Evolutionary conservation across 805 yeast species (phyloP).

Genomic region (Candida insectorum): DNA sequence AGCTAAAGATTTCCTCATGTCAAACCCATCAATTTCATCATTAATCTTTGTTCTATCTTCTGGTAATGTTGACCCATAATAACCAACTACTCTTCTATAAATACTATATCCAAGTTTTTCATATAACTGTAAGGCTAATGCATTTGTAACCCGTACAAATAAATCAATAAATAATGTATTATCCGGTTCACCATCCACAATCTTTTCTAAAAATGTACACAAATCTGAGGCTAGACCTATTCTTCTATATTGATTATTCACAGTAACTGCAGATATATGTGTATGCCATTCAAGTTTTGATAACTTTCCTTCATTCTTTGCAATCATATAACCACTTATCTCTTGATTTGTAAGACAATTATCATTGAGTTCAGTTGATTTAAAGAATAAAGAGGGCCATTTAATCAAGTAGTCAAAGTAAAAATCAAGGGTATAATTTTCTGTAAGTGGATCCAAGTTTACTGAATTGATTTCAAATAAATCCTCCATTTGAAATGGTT

Average conservation of each 20-base stretch:
- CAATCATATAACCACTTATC: slow-evolving; percentile 81
- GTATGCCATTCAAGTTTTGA: slow-evolving; percentile 84
- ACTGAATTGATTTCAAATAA: slow-evolving; percentile 68
- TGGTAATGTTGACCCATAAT: slow-evolving; percentile 63
- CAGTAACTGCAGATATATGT: slow-evolving; percentile 94
- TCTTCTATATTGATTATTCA: slow-evolving; percentile 76
- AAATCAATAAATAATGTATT: slow-evolving; percentile 83
- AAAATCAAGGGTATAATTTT: slow-evolving; percentile 81
- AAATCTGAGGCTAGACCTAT: slow-evolving; percentile 81
- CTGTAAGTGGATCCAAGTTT: slow-evolving; percentile 87
- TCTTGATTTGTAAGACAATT: slow-evolving; percentile 4
- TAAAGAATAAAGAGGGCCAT: slow-evolving; percentile 91
- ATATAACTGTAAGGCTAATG: slow-evolving; percentile 75
- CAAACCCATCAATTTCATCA: slow-evolving; percentile 84
- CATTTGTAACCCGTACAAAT: slow-evolving; percentile 85
- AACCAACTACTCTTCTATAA: slow-evolving; percentile 83
- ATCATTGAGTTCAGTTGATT: slow-evolving; percentile 47
- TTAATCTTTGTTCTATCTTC: slow-evolving; percentile 43
- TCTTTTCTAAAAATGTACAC: slow-evolving; percentile 68
- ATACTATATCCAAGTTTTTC: slow-evolving; percentile 84
- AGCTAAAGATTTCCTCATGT: slow-evolving; percentile 67
- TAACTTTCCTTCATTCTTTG: slow-evolving; percentile 84
- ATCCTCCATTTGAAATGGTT: slow-evolving; percentile 86
- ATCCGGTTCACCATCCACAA: slow-evolving; percentile 70
- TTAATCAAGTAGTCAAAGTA: slow-evolving; percentile 76